These are phyloP conservation scores for Magnolia sinica DNA, from an alignment of 164 flowering plant genomes.

Conservation along the genomic window DNA sequence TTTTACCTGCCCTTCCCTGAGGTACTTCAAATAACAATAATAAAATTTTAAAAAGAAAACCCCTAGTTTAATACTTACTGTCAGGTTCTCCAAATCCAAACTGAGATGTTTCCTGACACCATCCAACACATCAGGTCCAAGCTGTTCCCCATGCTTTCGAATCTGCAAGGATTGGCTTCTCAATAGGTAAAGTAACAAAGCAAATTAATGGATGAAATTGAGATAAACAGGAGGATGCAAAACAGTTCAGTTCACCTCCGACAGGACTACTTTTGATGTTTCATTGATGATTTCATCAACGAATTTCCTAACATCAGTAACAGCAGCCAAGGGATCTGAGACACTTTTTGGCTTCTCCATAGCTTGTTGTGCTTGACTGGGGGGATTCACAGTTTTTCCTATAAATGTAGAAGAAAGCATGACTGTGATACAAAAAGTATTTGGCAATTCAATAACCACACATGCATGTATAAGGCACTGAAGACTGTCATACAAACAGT, in stretches of 20 bases:
- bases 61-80: constrained; percentile 45
- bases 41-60: too few relatives aligned
- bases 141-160: constrained; percentile 50
- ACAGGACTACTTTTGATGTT: constrained; percentile 48
- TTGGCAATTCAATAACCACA: neutral
- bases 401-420: constrained; percentile 3
- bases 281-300: constrained; percentile 69
- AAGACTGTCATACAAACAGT: too few relatives aligned
- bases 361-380: constrained; percentile 27
- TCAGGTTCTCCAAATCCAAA: constrained; percentile 53
- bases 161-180: constrained; percentile 35
- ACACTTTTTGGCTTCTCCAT: constrained; percentile 31
- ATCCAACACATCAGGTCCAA: constrained; percentile 47
- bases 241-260: constrained; percentile 43
- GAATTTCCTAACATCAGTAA: constrained; percentile 46
- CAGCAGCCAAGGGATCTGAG: constrained; percentile 22
- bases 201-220: neutral
- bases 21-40: neutral
- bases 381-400: constrained; percentile 46
- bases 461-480: neutral
- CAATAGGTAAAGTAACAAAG: neutral
- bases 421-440: neutral
- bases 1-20: neutral
- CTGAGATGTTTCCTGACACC: constrained; percentile 45
- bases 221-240: neutral